Percentiles rank a stretch among this genome's conserved stretches.
These are phyloP conservation scores for Porcisia hertigi DNA, from an alignment of 208 protist genomes.

Conservation along the genomic window DNA sequence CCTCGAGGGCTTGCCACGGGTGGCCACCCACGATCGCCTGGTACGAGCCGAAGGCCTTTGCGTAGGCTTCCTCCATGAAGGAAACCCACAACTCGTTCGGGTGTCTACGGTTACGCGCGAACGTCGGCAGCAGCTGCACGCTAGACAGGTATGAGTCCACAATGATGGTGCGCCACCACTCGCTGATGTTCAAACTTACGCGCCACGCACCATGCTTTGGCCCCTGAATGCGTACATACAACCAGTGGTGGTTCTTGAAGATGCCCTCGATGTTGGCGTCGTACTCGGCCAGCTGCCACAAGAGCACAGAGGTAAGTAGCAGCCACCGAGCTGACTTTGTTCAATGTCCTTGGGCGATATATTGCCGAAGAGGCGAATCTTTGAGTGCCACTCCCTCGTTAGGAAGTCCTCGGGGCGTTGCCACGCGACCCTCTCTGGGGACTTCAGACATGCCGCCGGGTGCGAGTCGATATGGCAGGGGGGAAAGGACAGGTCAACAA, in stretches of 20 bases:
- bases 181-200: constrained; percentile 59
- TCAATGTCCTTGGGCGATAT: constrained; percentile 66
- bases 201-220: constrained; percentile 51
- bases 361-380: constrained; percentile 39
- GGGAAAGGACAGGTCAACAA: constrained; percentile 61
- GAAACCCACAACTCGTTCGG: constrained; percentile 77
- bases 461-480: constrained; percentile 44
- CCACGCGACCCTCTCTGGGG: constrained; percentile 43
- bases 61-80: constrained; percentile 86
- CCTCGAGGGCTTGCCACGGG: constrained; percentile 57
- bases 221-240: constrained; percentile 42
- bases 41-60: constrained; percentile 82
- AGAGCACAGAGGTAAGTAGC: constrained; percentile 66
- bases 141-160: constrained; percentile 72
- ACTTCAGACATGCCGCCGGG: constrained; percentile 27
- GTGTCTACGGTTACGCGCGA: constrained; percentile 48
- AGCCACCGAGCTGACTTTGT: constrained; percentile 71
- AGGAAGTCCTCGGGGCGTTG: constrained; percentile 56
- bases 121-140: constrained; percentile 42
- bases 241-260: constrained; percentile 47
- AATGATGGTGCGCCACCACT: constrained; percentile 70
- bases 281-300: constrained; percentile 47
- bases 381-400: constrained; percentile 38
- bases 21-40: constrained; percentile 62
- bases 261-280: constrained; percentile 40